These are phyloP conservation scores for Xerocomus brunneocitrinus DNA, from an alignment of 768 basidiomycete genomes.

Conservation along the genomic window DNA sequence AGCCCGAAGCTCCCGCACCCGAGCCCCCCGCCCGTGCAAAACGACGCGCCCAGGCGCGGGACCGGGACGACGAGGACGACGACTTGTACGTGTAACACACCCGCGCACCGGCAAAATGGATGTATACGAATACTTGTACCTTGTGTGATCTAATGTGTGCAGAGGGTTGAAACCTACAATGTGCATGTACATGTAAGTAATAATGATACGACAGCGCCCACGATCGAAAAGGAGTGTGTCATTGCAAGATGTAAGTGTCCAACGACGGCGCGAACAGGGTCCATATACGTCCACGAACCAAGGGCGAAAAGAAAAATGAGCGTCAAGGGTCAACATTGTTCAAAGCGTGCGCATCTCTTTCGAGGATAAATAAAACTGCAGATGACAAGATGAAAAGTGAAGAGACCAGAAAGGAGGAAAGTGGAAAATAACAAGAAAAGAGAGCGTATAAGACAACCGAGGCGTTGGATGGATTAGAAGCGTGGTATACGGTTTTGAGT, in stretches of 20 bases:
- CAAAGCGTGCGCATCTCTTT: not conserved
- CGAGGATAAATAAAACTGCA: not conserved
- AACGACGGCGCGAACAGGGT: not conserved
- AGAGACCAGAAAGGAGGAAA: not conserved
- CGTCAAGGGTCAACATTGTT: not conserved
- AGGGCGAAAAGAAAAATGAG: not conserved
- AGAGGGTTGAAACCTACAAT: not conserved
- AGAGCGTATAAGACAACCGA: not conserved
- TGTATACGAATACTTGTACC: not conserved
- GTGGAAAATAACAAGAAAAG: not conserved
- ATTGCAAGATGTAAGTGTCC: not conserved
- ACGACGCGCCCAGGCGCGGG: constrained; percentile 6
- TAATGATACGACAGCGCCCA: not conserved
- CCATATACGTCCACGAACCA: not conserved
- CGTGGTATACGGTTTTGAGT: constrained; percentile 13
- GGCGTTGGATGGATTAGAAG: constrained; percentile 10
- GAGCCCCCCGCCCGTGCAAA: constrained; percentile 5
- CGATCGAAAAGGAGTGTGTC: not conserved
- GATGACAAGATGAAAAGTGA: not conserved
- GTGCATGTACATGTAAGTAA: not conserved
- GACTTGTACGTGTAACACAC: constrained; percentile 23
- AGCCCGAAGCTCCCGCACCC: not conserved
- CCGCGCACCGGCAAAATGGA: not conserved
- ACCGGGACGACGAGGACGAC: constrained; percentile 14
- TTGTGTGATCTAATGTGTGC: not conserved